Percentiles rank a stretch among this genome's conserved stretches.
Conservation (phyloP, 1,284 basidiomycete genomes). For the Pseudozyma tsukubaensis region DNA sequence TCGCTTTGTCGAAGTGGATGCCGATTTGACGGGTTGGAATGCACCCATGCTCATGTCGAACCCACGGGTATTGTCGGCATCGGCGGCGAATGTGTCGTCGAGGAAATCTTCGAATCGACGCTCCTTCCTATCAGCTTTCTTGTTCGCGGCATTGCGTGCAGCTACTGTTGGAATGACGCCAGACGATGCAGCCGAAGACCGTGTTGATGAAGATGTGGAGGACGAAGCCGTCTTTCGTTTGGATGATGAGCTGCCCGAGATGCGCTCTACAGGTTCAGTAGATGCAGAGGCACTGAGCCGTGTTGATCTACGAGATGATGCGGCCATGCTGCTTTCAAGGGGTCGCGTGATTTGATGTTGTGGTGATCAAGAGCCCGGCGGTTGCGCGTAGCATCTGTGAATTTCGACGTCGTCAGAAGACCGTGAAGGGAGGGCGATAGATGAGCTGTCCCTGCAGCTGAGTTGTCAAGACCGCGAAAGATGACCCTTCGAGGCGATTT, state of each 20-base stretch:
- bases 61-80: conserved; percentile 28
- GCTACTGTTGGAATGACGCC: conserved; percentile 50
- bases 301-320: conserved; percentile 37
- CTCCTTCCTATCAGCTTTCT: conserved; percentile 24
- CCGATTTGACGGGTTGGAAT: conserved; percentile 29
- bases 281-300: conserved; percentile 39
- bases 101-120: conserved; percentile 44
- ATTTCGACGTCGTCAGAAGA: not conserved
- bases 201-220: conserved; percentile 28
- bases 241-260: conserved; percentile 21
- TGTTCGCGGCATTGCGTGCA: conserved; percentile 34
- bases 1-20: conserved; percentile 15
- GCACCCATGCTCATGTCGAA: conserved; percentile 45
- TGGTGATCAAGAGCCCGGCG: conserved; percentile 3
- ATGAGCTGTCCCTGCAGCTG: not conserved
- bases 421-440: too few relatives aligned
- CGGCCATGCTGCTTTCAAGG: conserved; percentile 27
- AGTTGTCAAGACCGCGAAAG: too few relatives aligned
- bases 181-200: conserved; percentile 44
- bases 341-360: conserved; percentile 11
- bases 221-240: conserved; percentile 18
- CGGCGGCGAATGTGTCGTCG: conserved; percentile 31
- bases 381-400: conserved; percentile 33
- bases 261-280: conserved; percentile 18
- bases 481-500: not conserved